Evolutionary conservation across 371 early-diverging fungal species (phyloP), one percentile per base, ranked within the genome.

Genomic region (Mortierella sp.): DNA sequence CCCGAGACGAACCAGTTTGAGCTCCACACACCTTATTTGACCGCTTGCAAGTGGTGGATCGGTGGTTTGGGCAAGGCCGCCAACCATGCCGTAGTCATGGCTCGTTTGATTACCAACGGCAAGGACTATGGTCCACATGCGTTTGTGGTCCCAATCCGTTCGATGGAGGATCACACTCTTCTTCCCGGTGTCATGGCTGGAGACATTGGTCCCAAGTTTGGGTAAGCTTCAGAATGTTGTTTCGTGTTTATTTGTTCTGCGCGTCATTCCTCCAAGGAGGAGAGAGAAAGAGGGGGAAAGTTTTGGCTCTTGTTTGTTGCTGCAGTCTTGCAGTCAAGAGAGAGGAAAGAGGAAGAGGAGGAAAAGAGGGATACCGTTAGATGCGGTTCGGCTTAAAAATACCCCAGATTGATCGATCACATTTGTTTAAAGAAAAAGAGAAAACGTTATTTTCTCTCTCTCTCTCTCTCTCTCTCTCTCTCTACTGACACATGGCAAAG

Each of bases 1-100:
- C 91, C 91, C 46, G 90, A 87, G 47, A 84, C 93, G 5, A 93
- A 96, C 74, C 92, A 95, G 81, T 97, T 94, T 64, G 85, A 94
- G 64, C 91, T 98, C 68, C 96, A 97, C 79, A 94, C 97, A 4
- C 97, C 97, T 12, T 91, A 91, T 18, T 72, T 97, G 29, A 95
- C 96, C 6, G 92, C 97, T 14, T 92, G 94, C 68, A 97, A 95
- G 85, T 97, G 97, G 97, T 98, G 98, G 98, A 96, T 97, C 68
- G 98, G 98, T 68, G 97, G 97, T 57, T 89, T 94, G 12, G 87
- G 93, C 28, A 90, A 90, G 64, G 88, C 91, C 25, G 95, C 96
- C 51, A 94, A 95, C 14, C 96, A 95, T 69, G 86, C 93, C 44
- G 83, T 92, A 7, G 95, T 95, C n/a, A 91, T 91, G 83, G 96